Evolutionary conservation across 2,329 filamentous ascomycete species (phyloP), one percentile per base, ranked within the genome.

Genomic region (Allantophomopsis lycopodina): DNA sequence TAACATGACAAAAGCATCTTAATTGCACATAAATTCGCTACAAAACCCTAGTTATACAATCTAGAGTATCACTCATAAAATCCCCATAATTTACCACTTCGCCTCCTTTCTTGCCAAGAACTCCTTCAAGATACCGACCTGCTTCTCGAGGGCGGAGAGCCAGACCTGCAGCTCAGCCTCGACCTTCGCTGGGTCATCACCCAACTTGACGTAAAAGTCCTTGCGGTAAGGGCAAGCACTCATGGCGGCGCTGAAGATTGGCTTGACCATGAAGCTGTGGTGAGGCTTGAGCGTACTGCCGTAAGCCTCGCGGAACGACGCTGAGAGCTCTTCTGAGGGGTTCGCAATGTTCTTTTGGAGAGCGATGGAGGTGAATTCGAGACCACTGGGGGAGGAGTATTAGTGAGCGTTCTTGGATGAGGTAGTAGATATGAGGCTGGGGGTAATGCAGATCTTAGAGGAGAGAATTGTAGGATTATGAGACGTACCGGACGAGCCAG

Each of bases 241-340:
- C 87, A 98, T 94, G 59, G 89, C 89, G 45, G 87, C 82, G 52
- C 73, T 83, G 73, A 96, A 96, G 57, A 95, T 71, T 44, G 86
- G 86, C 72, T 94, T 94, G 53, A 95, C 67, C 46, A 95, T 53
- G 62, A 94, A 87, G 56, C 71, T 77, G 70, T 98, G 91, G 68
- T 94, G 79, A 18, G 83, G 83, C 68, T 94, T 94, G 53, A 98
- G 81, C 37, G 89, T 95, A 52, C 67, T 69, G 57, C 72, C 74
- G 65, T 98, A 98, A 50, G 88, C 84, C 41, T 67, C 65, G 53
- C 83, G 79, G 80, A 98, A 98, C 36, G 87, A 94, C 49, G 75
- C 71, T 44, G 83, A 71, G 46, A 98, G 82, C 64, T 95, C 87
- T 56, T 86, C 74, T 48, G 59, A 50, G 40, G 73, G 55, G 55